Evolutionary conservation across 441 rosid genomes (phyloP).

Genomic region (Gossypium gossypioides): DNA sequence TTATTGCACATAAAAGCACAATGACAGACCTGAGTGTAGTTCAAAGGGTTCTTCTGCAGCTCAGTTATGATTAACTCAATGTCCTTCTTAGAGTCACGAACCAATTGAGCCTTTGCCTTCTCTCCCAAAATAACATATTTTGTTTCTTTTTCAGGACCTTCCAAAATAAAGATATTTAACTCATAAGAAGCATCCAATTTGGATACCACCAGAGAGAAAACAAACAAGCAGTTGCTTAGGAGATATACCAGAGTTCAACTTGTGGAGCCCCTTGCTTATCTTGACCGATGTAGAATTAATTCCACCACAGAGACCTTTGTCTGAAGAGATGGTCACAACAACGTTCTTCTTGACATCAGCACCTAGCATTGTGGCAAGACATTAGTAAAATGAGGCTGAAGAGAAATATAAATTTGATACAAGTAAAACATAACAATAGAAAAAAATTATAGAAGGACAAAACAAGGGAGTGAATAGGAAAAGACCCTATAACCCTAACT

Average conservation of each 20-base stretch:
- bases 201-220: neutral
- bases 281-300: slow-evolving; percentile 82
- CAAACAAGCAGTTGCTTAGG: slow-evolving; percentile 1
- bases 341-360: slow-evolving; percentile 86
- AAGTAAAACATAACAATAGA: neutral
- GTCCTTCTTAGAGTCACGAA: slow-evolving; percentile 74
- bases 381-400: neutral
- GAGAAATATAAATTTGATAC: neutral
- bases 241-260: slow-evolving; percentile 62
- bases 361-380: slow-evolving; percentile 1
- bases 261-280: slow-evolving; percentile 60
- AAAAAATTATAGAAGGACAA: neutral
- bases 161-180: slow-evolving; percentile 12
- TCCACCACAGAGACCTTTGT: slow-evolving; percentile 97
- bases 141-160: slow-evolving; percentile 79
- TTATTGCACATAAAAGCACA: neutral
- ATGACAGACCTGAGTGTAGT: slow-evolving; percentile 64
- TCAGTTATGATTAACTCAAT: slow-evolving; percentile 54
- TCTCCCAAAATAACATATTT: slow-evolving; percentile 80
- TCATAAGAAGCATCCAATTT: neutral
- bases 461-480: neutral
- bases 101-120: slow-evolving; percentile 70
- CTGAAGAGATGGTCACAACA: slow-evolving; percentile 71
- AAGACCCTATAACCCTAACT: neutral
- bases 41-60: slow-evolving; percentile 79